Base-by-base conservation (phyloP, 2,329 filamentous ascomycete species). In the Venturiaceae sp. region DNA sequence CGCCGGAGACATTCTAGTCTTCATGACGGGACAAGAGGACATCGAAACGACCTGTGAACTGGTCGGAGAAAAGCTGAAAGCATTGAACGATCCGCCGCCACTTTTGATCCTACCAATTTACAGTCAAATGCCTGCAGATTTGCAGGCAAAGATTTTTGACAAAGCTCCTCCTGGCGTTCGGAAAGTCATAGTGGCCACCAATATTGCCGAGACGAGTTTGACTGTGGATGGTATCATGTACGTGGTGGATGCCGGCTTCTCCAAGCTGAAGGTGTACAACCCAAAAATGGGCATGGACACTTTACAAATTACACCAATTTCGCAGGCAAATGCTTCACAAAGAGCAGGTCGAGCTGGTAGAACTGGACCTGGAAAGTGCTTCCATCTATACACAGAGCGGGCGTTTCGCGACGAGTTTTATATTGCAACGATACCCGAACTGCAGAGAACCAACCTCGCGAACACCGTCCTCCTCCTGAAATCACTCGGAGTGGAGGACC, bases 181-280 rank as follows among this genome's bases (percentile, higher is more conserved):
- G 60, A 99, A 99, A 70, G 95, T 96, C 66, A 96, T 99, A 63
- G 92, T 99, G 41, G 94, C 95, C 1, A 99, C 94, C 33, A 99
- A 99, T 67, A 99, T 99, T 72, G 94, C 94, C 1, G 94, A 99
- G 72, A 99, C 94, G 0, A 96, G 91, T 79, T 78, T 99, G 75
- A 99, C 94, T 0, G 94, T 99, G 5, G 94, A 99, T 68, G 94
- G 94, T 64, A 99, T 99, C 73, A 97, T 97, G 87, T 99, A 96
- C 67, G 94, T 99, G 23, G 94, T 99, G 4, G 94, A 99, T 70
- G 85, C 90, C 1, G 94, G 94, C 0, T 99, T 92, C 72, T 95
- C 91, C 1, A 99, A 99, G 71, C 83, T 97, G 69, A 99, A 99
- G 71, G 94, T 99, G 4, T 99, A 97, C 74, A 99, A 99, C 67